Percentiles rank a stretch among this genome's conserved stretches.
Conservation (phyloP, 139 green algal genomes). For the Penium margaritaceum region DNA sequence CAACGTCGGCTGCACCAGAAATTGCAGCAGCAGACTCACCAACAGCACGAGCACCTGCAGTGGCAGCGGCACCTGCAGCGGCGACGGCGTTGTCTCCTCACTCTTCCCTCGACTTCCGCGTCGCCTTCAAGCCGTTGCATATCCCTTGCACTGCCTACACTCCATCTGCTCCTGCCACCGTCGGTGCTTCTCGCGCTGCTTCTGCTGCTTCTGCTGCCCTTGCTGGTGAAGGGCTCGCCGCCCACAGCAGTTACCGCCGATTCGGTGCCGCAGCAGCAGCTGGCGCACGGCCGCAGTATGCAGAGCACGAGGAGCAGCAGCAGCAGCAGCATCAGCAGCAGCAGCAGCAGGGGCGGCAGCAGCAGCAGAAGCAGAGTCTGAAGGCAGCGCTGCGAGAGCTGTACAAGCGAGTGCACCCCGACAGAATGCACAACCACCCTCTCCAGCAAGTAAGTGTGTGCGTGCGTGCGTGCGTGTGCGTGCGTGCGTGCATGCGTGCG, state of each 20-base stretch:
- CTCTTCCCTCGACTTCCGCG: no score
- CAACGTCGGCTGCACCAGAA: not conserved
- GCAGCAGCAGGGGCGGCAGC: not conserved
- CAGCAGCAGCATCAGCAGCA: not conserved
- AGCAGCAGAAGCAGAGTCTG: not conserved
- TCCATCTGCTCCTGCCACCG: no score
- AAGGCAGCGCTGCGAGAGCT: not conserved
- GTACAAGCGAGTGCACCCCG: conserved; percentile 10
- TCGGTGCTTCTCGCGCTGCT: no score
- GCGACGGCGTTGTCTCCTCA: not conserved
- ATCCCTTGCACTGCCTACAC: no score
- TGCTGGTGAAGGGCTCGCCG: no score
- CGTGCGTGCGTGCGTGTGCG: not conserved
- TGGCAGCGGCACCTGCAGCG: not conserved
- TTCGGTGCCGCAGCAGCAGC: no score
- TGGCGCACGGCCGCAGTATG: not conserved
- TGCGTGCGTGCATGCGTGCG: no score
- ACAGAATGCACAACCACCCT: conserved; percentile 3
- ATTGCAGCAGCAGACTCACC: not conserved
- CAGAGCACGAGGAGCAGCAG: not conserved
- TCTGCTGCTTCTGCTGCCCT: no score
- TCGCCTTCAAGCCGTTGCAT: no score
- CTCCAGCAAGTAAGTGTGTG: not conserved
- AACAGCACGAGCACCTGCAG: not conserved
- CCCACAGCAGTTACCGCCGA: no score